Evolutionary conservation across 2,329 filamentous ascomycete species (phyloP), one percentile per base, ranked within the genome.

Genomic region (Trichoderma polysporum): DNA sequence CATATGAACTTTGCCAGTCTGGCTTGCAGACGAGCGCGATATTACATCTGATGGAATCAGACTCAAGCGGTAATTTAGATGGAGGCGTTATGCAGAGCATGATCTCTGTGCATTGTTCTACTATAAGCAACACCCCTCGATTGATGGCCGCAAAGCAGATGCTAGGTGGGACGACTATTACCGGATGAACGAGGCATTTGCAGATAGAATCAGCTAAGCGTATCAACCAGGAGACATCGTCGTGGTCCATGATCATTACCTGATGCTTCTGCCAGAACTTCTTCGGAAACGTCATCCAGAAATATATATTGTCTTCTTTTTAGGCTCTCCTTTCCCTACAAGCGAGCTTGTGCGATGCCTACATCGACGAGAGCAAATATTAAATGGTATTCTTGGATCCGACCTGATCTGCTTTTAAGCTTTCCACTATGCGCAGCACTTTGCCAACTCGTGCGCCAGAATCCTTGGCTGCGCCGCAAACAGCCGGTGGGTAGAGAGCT

Each of bases 321-420:
- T 97, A 56, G 94, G 97, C 78, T 90, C 93, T 45, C 94, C 94
- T 0, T 97, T 97, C 79, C 94, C 94, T 41, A 97, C 93, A 79
- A 96, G 92, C 83, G 94, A 98, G 79, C 97, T 97, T 75, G 87
- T 97, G 77, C 88, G 93, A 52, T 97, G 93, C 77, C 83, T 97
- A 66, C 91, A 91, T 33, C 88, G 92, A 70, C 88, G 94, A 71
- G 97, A 97, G 78, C 92, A 97, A 76, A 85, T 98, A 6, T 83
- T 98, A 10, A 92, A 94, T 70, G 94, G 94, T 47, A 88, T 97
- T 49, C 84, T 98, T 50, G 93, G 94, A 17, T 88, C 94, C 62
- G 97, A 97, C 78, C 89, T 97, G 82, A 87, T 98, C 70, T 93
- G 92, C 0, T 97, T 98, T 81, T 94, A 97, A 78, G 94, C 93